A percentile compares a stretch with the other conserved stretches of the same genome.
Conservation (phyloP, 2,329 filamentous ascomycete species). For the Pseudogymnoascus sp. region DNA sequence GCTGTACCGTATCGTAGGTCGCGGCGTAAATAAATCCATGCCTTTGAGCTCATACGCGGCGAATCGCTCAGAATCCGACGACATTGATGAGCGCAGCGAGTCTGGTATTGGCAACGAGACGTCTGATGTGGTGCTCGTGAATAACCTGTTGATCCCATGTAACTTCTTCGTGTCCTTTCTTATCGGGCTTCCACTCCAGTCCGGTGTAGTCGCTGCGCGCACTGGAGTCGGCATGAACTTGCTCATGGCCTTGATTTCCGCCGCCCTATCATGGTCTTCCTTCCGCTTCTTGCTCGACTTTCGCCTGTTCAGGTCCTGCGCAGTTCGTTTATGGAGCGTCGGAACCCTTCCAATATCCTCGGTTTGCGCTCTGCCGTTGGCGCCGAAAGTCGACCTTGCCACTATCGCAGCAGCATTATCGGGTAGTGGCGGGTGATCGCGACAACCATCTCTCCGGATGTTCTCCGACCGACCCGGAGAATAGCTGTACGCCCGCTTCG, state of each 20-base stretch:
- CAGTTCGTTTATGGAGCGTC: constrained; percentile 54
- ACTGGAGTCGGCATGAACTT: constrained; percentile 54
- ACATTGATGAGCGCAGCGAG: constrained; percentile 70
- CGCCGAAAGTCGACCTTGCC: constrained; percentile 23
- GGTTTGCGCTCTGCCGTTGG: constrained; percentile 23
- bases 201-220: constrained; percentile 52
- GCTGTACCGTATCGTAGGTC: constrained; percentile 72
- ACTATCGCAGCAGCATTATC: constrained; percentile 18
- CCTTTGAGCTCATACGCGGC: constrained; percentile 69
- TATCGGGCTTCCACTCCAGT: constrained; percentile 50
- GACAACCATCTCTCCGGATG: constrained; percentile 25
- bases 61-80: constrained; percentile 63
- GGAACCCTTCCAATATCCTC: constrained; percentile 38
- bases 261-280: constrained; percentile 69
- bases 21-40: constrained; percentile 73
- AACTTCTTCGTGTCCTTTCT: constrained; percentile 59
- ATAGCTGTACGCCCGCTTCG: constrained; percentile 52
- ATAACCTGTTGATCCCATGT: constrained; percentile 46
- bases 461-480: constrained; percentile 51
- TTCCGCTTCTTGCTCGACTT: constrained; percentile 72
- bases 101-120: constrained; percentile 66
- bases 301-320: constrained; percentile 53
- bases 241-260: constrained; percentile 81
- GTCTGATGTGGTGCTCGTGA: constrained; percentile 51
- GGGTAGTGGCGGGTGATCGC: constrained; percentile 22